Evolutionary conservation across 2,329 filamentous ascomycete genomes (phyloP), one percentile per base, ranked within the genome.

Genomic region (Penicillium sp.): DNA sequence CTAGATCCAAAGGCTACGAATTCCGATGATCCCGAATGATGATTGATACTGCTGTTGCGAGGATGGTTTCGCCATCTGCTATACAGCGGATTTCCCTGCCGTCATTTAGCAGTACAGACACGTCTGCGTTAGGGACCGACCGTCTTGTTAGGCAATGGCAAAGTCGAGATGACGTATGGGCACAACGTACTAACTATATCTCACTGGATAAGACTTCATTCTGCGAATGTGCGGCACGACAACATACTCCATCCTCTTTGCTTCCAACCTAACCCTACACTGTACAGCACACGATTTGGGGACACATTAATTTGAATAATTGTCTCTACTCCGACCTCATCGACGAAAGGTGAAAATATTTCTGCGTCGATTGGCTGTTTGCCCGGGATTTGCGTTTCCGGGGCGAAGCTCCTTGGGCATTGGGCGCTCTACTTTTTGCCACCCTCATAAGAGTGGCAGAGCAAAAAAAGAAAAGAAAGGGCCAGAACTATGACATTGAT

Each of bases 111-210:
- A 29, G 4, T 9, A 23, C 84, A 93, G 60, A 97, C 93, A 17
- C 83, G 93, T 56, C 80, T 97, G 68, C 86, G 93, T 69, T 91
- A 95, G 75, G 91, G 89, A 0, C 93, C 93, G 88, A 73, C 90
- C 90, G 76, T 91, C 85, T 17, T 91, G 87, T n/a, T 81, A 83
- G 74, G 84, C 82, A 60, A 83, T 84, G 72, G 72, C 27, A 73
- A 71, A 65, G 89, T 89, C 3, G 81, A 83, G 23, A 84, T 88
- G 62, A 96, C 96, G 73, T 97, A 97, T 12, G 4, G 13, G 8
- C 21, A 35, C 29, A 8, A 58, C 75, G 40, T 71, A 29, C 72
- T 74, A 61, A 78, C 72, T 38, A 65, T 66, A 65, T 66, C 21
- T 67, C 40, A 37, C 35, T 53, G 72, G 71, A 64, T 74, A 75